These are phyloP conservation scores for Nakazawaea peltata DNA, from an alignment of 805 yeast species.

Conservation along the genomic window DNA sequence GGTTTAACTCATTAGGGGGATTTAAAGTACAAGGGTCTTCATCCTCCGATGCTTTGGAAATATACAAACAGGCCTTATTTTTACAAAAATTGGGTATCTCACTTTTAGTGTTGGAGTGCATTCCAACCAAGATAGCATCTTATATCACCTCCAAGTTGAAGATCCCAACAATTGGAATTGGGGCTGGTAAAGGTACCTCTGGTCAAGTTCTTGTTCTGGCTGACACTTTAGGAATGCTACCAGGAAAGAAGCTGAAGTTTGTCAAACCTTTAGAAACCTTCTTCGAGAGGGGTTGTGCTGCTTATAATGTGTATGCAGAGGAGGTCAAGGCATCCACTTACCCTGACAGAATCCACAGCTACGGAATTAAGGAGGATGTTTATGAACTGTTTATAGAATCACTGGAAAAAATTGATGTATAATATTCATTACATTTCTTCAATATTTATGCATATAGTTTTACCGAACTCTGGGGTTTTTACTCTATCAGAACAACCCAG, in stretches of 20 bases:
- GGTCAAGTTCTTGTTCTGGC: conserved; percentile 90
- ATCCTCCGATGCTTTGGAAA: conserved; percentile 42
- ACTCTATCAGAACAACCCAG: conserved; percentile 20
- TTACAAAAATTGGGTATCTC: conserved; percentile 75
- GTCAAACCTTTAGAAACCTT: conserved; percentile 62
- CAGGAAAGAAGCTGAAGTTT: conserved; percentile 56
- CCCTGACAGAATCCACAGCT: conserved; percentile 61
- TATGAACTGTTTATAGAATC: conserved; percentile 31
- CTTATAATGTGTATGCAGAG: conserved; percentile 42
- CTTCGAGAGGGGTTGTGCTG: conserved; percentile 37
- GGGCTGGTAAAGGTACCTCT: conserved; percentile 78
- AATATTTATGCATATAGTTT: conserved; percentile 49
- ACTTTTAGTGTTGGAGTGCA: conserved; percentile 71
- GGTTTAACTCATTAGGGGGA: conserved; percentile 73
- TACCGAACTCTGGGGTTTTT: conserved; percentile 67
- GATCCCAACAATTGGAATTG: conserved; percentile 91
- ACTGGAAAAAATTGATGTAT: conserved; percentile 13
- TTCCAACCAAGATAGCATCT: conserved; percentile 67
- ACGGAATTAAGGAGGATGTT: conserved; percentile 60
- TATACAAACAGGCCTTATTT: conserved; percentile 60
- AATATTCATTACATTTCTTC: too few species aligned
- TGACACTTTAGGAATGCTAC: conserved; percentile 74
- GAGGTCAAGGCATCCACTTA: conserved; percentile 53
- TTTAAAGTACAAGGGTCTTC: conserved; percentile 77
- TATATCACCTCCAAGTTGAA: conserved; percentile 49